Conservation (phyloP, 2,329 filamentous ascomycete species). For the Arthrobotrys sinensis region DNA sequence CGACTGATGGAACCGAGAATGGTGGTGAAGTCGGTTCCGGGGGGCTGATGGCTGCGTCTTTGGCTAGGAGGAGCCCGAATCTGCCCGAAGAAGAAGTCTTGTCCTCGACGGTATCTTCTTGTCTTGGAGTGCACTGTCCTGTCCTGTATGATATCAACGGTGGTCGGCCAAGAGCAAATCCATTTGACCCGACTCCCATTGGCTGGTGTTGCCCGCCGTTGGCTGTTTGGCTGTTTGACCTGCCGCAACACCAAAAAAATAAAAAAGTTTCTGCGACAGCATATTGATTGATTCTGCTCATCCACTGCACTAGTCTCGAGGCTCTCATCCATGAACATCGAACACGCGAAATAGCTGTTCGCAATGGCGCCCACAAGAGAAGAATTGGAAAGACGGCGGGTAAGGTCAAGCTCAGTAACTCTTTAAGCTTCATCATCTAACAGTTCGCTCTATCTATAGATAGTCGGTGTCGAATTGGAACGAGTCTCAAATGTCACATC, state of each 20-base stretch:
- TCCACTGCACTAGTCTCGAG: too few species aligned
- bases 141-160: slow-evolving; percentile 52
- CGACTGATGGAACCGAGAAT: slow-evolving; percentile 12
- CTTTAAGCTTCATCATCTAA: neutral
- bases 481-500: slow-evolving; percentile 90
- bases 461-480: slow-evolving; percentile 88
- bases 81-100: slow-evolving; percentile 33
- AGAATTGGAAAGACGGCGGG: slow-evolving; percentile 76
- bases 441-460: slow-evolving; percentile 70
- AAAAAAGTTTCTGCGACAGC: slow-evolving; percentile 56
- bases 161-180: slow-evolving; percentile 43
- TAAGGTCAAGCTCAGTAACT: slow-evolving; percentile 65
- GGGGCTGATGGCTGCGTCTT: slow-evolving; percentile 20
- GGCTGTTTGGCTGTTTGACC: slow-evolving; percentile 15
- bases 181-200: slow-evolving; percentile 52
- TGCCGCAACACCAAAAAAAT: slow-evolving; percentile 42
- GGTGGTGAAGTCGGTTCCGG: neutral
- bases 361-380: slow-evolving; percentile 72
- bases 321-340: neutral
- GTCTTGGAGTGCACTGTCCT: neutral
- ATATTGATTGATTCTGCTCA: neutral
- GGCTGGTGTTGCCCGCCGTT: slow-evolving; percentile 20
- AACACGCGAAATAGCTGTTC: slow-evolving; percentile 16
- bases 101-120: neutral
- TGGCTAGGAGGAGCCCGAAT: slow-evolving; percentile 42